Percentiles rank a stretch among this genome's conserved stretches.
phyloP scores from a whole-genome alignment of 257 asterid species.

The Petrea volubilis region DNA sequence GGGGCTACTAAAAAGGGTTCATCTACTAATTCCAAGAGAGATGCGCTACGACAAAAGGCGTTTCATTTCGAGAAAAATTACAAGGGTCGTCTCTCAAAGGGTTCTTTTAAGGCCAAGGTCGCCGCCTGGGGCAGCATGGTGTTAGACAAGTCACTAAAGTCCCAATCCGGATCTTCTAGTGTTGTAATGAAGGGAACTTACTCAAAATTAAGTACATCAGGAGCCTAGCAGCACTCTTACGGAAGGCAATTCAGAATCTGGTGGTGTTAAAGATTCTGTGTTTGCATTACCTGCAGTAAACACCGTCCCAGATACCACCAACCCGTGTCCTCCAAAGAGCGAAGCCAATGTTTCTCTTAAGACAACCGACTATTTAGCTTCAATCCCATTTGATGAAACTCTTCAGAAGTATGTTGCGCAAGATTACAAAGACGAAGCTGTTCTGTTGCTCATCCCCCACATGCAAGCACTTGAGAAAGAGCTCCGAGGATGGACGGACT shows the following conservation, averaged over 20 bases:
- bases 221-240: conserved; percentile 21
- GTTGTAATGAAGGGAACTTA: conserved; percentile 35
- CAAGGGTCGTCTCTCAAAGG: conserved; percentile 60
- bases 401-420: conserved; percentile 44
- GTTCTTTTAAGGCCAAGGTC: conserved; percentile 66
- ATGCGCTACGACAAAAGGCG: conserved; percentile 60
- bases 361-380: conserved; percentile 40
- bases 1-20: conserved; percentile 41
- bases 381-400: conserved; percentile 54
- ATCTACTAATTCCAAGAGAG: conserved; percentile 51
- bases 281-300: conserved; percentile 40
- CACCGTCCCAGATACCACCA: conserved; percentile 26
- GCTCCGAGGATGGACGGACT: conserved; percentile 58
- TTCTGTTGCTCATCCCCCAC: conserved; percentile 41
- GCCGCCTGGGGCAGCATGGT: conserved; percentile 74
- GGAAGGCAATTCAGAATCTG: conserved; percentile 33
- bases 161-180: conserved; percentile 45
- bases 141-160: conserved; percentile 50
- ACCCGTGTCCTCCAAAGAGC: conserved; percentile 24
- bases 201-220: conserved; percentile 35
- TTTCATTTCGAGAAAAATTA: conserved; percentile 62
- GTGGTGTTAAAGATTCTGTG: conserved; percentile 35
- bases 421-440: conserved; percentile 53
- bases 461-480: conserved; percentile 49
- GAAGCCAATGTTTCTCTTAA: conserved; percentile 20